A percentile compares a stretch with the other conserved stretches of the same genome.
phyloP scores from a whole-genome alignment of 2,329 filamentous ascomycete genomes.

The Metarhizium humberi region DNA sequence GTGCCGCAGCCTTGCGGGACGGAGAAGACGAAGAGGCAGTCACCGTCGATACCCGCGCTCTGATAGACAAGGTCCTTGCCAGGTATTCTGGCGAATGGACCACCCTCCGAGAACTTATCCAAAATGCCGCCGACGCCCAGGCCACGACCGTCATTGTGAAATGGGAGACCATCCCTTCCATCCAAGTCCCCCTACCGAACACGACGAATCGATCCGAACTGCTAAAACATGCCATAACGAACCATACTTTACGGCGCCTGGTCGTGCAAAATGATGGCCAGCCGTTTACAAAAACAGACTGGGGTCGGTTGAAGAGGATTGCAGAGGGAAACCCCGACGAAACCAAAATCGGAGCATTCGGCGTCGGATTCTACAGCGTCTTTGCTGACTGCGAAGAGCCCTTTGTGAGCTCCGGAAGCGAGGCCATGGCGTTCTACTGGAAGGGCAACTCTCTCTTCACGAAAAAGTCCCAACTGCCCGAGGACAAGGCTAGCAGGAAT shows the following conservation, averaged over 20 bases:
- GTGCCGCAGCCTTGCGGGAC: conserved; percentile 76
- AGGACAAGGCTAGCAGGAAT: conserved; percentile 54
- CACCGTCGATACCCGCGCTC: conserved; percentile 89
- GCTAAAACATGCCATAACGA: conserved; percentile 71
- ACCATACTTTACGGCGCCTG: conserved; percentile 82
- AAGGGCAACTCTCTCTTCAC: conserved; percentile 97
- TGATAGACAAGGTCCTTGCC: conserved; percentile 96
- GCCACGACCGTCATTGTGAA: conserved; percentile 83
- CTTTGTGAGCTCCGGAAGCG: conserved; percentile 84
- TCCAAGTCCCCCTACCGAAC: conserved; percentile 59
- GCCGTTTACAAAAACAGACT: conserved; percentile 82
- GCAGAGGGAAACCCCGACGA: conserved; percentile 99
- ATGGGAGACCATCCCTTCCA: conserved; percentile 84
- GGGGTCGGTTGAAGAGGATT: conserved; percentile 87
- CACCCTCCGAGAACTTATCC: conserved; percentile 82
- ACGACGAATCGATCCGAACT: conserved; percentile 59
- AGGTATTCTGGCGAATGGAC: conserved; percentile 96
- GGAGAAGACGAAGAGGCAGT: conserved; percentile 93
- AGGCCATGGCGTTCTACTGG: conserved; percentile 99
- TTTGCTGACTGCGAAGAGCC: conserved; percentile 98
- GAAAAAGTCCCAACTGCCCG: conserved; percentile 66
- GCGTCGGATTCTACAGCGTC: conserved; percentile 96
- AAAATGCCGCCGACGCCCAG: conserved; percentile 96
- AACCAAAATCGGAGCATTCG: conserved; percentile 97
- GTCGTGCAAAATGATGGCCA: conserved; percentile 89